phyloP scores from a whole-genome alignment of 2,329 filamentous ascomycete species.

The Phialocephala sp. region DNA sequence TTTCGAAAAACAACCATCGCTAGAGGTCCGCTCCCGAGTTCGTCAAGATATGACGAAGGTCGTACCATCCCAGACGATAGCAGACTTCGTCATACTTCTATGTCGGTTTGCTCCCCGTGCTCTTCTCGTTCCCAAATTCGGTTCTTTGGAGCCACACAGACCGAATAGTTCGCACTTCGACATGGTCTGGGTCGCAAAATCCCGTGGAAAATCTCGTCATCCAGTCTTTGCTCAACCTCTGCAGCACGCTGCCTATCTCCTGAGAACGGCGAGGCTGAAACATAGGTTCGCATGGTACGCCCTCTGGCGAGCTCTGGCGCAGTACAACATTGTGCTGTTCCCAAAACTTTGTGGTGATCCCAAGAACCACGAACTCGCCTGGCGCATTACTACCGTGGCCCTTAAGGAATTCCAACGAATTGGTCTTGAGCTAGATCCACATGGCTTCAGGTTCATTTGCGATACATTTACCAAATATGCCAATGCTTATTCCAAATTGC shows the following conservation, averaged over 20 bases:
- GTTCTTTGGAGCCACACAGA: neutral
- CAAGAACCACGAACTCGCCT: conserved; percentile 37
- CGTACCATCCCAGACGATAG: conserved; percentile 25
- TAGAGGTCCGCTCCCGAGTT: neutral
- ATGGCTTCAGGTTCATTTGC: conserved; percentile 39
- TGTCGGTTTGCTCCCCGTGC: conserved; percentile 42
- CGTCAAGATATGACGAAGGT: conserved; percentile 10
- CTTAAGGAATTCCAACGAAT: conserved; percentile 37
- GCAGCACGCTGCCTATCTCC: conserved; percentile 29
- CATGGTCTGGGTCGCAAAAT: neutral
- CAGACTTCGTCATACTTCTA: conserved; percentile 58
- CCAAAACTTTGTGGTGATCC: conserved; percentile 25
- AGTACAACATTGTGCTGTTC: conserved; percentile 33
- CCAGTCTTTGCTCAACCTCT: conserved; percentile 30
- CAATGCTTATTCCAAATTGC: conserved; percentile 25
- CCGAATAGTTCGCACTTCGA: neutral
- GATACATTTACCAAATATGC: conserved; percentile 37
- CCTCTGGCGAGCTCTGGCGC: conserved; percentile 49
- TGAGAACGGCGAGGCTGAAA: conserved; percentile 26
- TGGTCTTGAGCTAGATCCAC: conserved; percentile 39
- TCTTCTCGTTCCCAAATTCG: neutral
- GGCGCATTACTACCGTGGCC: conserved; percentile 32
- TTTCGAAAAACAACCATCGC: neutral
- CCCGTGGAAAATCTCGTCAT: neutral
- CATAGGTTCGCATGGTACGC: conserved; percentile 49